Base-by-base conservation (phyloP, 495 filamentous ascomycete species). In the Hypoxylon lienhwacheense region DNA sequence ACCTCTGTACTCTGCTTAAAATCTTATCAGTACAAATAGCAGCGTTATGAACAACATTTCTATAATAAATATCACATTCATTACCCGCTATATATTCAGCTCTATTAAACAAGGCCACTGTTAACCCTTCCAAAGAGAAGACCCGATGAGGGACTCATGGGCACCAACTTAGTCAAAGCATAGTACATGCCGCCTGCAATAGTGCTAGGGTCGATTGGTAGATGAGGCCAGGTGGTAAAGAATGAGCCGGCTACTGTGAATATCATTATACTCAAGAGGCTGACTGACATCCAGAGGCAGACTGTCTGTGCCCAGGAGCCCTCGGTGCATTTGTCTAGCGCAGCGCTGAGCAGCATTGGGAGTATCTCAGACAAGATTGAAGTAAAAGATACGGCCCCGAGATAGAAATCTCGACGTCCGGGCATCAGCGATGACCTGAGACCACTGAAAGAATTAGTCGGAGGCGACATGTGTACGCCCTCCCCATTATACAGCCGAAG, bases 181-280 rank as follows among this genome's bases (percentile, higher is more conserved):
- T 65, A 65, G 33, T 66, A 71, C 50, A 68, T 58, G 3, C 53
- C 55, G 25, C 70, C 70, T 0, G 55, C 64, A 33, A 73, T 37
- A 0, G 63, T 70, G 33, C 63, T 61, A 4, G 70, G 68, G 41
- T 71, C 68, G 7, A 67, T 52, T 1, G 66, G 66, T 47, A 68
- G 53, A 24, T 60, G 40, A 4, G 68, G 65, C 66, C 68, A 68
- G 7, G 36, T n/a, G 5, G 66, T 45, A 22, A 67, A 61, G 40
- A 70, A 62, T 4, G 61, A 69, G 17, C 28, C 50, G 3, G 43
- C 55, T 6, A 72, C 41, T 8, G 59, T 56, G 3, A 67, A 35
- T 7, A 67, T 61, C 67, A 70, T 67, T 7, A 59, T 54, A 7
- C 37, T 48, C 33, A 72, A 19, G 34, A 67, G 19, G 14, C 48